phyloP scores from a whole-genome alignment of 108 stramenopile genomes.

The Discostella stelligeroides region DNA sequence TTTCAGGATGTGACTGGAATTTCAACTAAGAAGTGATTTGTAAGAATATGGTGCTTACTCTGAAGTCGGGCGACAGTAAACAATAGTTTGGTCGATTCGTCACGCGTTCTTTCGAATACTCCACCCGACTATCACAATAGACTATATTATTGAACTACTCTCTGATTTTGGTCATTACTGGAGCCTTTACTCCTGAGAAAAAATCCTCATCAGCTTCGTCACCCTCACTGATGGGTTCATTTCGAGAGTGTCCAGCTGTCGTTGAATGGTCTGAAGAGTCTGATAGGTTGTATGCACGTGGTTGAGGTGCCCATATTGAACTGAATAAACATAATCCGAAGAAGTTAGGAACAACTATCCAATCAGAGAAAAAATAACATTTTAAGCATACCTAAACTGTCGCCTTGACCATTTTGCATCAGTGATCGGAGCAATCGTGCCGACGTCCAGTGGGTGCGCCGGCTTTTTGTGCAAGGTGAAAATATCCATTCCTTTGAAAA shows the following conservation, averaged over 20 bases:
- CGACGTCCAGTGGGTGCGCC: constrained; percentile 67
- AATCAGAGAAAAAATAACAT: neutral
- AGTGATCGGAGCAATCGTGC: constrained; percentile 59
- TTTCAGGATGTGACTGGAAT: constrained; percentile 45
- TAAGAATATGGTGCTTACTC: no score
- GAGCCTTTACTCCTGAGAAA: constrained; percentile 15
- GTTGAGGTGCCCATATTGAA: constrained; percentile 90
- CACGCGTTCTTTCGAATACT: no score
- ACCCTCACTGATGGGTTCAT: constrained; percentile 57
- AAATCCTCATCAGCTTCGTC: constrained; percentile 52
- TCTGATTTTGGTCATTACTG: constrained; percentile 26
- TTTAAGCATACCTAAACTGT: constrained; percentile 48
- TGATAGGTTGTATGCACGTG: constrained; percentile 69
- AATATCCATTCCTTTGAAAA: constrained; percentile 69
- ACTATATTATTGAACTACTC: no score
- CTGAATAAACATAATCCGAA: constrained; percentile 24
- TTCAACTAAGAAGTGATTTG: no score
- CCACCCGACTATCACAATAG: no score
- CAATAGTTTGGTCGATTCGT: no score
- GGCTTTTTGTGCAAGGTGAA: constrained; percentile 59
- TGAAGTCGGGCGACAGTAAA: no score
- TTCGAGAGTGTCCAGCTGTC: neutral
- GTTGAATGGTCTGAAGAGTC: constrained; percentile 1
- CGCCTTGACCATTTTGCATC: constrained; percentile 86
- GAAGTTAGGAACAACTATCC: neutral